A percentile compares a stretch with the other conserved stretches of the same genome.
These are phyloP conservation scores for Phytophthora aleatoria DNA, from an alignment of 352 stramenopile genomes.

Conservation along the genomic window DNA sequence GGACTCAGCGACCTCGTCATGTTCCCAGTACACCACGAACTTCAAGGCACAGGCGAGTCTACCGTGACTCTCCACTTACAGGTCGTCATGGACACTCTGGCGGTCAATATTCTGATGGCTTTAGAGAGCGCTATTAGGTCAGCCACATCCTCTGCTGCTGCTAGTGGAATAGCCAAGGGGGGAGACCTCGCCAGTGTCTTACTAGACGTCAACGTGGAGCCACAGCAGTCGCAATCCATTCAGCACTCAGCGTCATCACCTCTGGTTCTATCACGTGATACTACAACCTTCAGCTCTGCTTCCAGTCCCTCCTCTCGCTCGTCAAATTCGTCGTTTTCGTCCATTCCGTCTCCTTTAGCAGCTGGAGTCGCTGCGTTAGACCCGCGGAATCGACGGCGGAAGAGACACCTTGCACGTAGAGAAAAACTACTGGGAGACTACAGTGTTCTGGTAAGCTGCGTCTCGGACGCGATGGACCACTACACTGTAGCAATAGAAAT, in stretches of 20 bases:
- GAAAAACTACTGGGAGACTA: slow-evolving; percentile 87
- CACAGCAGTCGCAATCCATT: slow-evolving; percentile 29
- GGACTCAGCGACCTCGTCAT: slow-evolving; percentile 74
- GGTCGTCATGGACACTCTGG: slow-evolving; percentile 81
- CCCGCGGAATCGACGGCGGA: slow-evolving; percentile 45
- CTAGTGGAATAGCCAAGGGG: slow-evolving; percentile 15
- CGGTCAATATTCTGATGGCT: slow-evolving; percentile 84
- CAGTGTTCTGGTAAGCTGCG: slow-evolving; percentile 63
- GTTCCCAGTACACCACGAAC: slow-evolving; percentile 78
- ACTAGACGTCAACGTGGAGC: slow-evolving; percentile 80
- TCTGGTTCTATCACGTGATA: slow-evolving; percentile 31
- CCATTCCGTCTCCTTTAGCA: slow-evolving; percentile 42
- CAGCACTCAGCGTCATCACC: slow-evolving; percentile 32
- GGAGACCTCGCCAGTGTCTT: slow-evolving; percentile 51
- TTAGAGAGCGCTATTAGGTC: slow-evolving; percentile 77
- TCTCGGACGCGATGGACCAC: slow-evolving; percentile 72
- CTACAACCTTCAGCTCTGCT: slow-evolving; percentile 11
- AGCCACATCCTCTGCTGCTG: slow-evolving; percentile 47
- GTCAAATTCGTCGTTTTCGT: slow-evolving; percentile 24
- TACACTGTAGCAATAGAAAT: slow-evolving; percentile 76
- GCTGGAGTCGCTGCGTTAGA: slow-evolving; percentile 41
- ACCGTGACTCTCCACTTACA: slow-evolving; percentile 83
- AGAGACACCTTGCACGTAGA: slow-evolving; percentile 61
- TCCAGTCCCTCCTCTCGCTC: slow-evolving; percentile 25
- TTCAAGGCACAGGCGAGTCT: slow-evolving; percentile 61